Conservation (phyloP, 106 monocot species). For the Platanthera guangdongensis region DNA sequence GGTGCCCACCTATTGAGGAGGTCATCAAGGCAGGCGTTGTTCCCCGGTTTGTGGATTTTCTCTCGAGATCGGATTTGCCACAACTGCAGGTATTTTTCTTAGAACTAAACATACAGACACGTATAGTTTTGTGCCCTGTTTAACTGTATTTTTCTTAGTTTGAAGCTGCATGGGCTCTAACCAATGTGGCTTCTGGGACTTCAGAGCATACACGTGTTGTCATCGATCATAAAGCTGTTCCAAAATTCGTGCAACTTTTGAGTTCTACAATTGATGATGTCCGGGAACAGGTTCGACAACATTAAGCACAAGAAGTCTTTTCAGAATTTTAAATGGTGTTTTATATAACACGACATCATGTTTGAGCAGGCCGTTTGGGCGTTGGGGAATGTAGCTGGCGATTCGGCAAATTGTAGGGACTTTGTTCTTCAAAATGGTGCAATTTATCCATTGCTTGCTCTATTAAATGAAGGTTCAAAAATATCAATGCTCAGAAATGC, state of each 20-base stretch:
- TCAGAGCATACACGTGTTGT: constrained; percentile 61
- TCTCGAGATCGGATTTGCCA: constrained; percentile 38
- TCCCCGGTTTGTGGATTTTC: constrained; percentile 49
- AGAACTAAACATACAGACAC: not conserved
- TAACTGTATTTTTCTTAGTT: constrained; percentile 22
- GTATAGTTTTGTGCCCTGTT: not conserved
- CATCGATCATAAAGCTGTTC: constrained; percentile 44
- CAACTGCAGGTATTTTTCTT: constrained; percentile 41
- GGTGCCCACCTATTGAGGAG: constrained; percentile 31
- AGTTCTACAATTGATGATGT: constrained; percentile 41
- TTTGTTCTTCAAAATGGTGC: constrained; percentile 45
- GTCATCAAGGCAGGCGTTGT: constrained; percentile 44
- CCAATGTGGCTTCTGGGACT: constrained; percentile 54
- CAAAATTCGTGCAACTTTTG: constrained; percentile 50
- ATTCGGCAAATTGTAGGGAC: constrained; percentile 44
- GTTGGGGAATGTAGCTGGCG: constrained; percentile 51
- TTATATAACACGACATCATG: not conserved
- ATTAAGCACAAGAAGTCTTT: not conserved
- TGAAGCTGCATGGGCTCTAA: constrained; percentile 59
- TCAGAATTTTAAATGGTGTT: not conserved
- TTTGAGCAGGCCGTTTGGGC: constrained; percentile 62
- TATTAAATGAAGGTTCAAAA: constrained; percentile 41
- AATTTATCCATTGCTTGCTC: constrained; percentile 28
- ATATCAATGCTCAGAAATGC: constrained; percentile 54
- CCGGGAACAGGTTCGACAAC: constrained; percentile 39